Conservation (phyloP, 1,139 yeast species). For the Suhomyces atakaporum region DNA sequence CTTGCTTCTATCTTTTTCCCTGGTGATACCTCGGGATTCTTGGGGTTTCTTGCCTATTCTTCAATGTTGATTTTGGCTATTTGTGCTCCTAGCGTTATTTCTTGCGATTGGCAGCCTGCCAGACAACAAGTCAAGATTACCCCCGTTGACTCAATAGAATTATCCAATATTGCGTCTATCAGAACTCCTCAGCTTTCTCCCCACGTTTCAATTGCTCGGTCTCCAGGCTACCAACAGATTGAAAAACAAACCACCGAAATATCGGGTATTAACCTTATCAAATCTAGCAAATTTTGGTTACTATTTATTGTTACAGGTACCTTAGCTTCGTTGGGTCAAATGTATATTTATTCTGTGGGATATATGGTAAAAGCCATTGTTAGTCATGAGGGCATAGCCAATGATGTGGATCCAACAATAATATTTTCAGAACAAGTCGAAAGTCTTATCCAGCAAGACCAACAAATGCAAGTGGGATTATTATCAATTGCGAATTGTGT, state of each 20-base stretch:
- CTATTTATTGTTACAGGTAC: slow-evolving; percentile 48
- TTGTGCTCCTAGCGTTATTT: slow-evolving; percentile 51
- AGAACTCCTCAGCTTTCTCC: slow-evolving; percentile 12
- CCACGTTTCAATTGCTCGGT: slow-evolving; percentile 9
- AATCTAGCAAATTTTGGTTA: slow-evolving; percentile 49
- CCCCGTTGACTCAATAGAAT: slow-evolving; percentile 15
- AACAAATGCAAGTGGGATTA: slow-evolving; percentile 58
- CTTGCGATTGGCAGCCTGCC: slow-evolving; percentile 35
- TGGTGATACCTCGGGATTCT: slow-evolving; percentile 51
- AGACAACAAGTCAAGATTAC: slow-evolving; percentile 3
- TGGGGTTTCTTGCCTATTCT: slow-evolving; percentile 49
- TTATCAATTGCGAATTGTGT: slow-evolving; percentile 55
- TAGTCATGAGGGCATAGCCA: slow-evolving; percentile 21
- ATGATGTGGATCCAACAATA: slow-evolving; percentile 7
- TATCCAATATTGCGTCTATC: slow-evolving; percentile 14
- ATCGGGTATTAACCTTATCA: slow-evolving; percentile 29
- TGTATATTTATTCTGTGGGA: slow-evolving; percentile 65
- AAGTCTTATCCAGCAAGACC: slow-evolving; percentile 45
- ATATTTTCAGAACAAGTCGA: slow-evolving; percentile 22
- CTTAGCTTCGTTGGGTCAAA: slow-evolving; percentile 59
- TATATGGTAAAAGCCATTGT: slow-evolving; percentile 58
- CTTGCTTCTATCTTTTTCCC: slow-evolving; percentile 50
- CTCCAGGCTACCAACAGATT: slow-evolving; percentile 9
- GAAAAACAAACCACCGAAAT: slow-evolving; percentile 4
- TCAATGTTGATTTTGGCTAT: slow-evolving; percentile 38